These are phyloP conservation scores for Pythium guiyangense DNA, from an alignment of 352 stramenopile species.

Conservation along the genomic window DNA sequence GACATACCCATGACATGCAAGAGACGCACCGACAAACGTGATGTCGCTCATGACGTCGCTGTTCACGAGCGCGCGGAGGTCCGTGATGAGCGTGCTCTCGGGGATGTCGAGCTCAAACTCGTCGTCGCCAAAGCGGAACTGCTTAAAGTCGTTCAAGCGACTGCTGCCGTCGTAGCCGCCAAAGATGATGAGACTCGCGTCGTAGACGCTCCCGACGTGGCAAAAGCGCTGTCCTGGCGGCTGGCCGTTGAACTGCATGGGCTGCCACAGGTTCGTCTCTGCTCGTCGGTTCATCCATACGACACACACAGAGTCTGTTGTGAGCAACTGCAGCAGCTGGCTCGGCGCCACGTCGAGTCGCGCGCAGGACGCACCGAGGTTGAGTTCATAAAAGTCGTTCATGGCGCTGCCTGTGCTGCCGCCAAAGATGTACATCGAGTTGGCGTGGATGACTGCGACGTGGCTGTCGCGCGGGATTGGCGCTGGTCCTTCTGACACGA, in stretches of 20 bases:
- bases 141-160: constrained; percentile 94
- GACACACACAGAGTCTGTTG: neutral
- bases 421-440: constrained; percentile 95
- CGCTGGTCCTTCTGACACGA: constrained; percentile 85
- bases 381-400: constrained; percentile 98
- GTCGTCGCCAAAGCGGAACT: constrained; percentile 84
- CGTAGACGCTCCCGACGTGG: constrained; percentile 92
- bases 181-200: constrained; percentile 93
- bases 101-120: constrained; percentile 82
- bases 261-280: constrained; percentile 69
- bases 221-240: constrained; percentile 94
- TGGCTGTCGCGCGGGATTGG: constrained; percentile 96
- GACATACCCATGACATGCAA: too few relatives aligned
- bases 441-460: constrained; percentile 91
- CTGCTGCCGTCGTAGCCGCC: constrained; percentile 95
- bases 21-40: constrained; percentile 76
- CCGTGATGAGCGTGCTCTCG: constrained; percentile 72
- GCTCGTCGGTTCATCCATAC: neutral
- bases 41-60: constrained; percentile 87
- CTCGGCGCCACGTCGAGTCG: too few relatives aligned
- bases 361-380: constrained; percentile 39
- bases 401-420: constrained; percentile 95
- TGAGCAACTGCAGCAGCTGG: too few relatives aligned
- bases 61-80: constrained; percentile 76
- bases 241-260: constrained; percentile 73